phyloP scores from a whole-genome alignment of 169 alveolate genomes.

The Ichthyophthirius multifiliis region DNA sequence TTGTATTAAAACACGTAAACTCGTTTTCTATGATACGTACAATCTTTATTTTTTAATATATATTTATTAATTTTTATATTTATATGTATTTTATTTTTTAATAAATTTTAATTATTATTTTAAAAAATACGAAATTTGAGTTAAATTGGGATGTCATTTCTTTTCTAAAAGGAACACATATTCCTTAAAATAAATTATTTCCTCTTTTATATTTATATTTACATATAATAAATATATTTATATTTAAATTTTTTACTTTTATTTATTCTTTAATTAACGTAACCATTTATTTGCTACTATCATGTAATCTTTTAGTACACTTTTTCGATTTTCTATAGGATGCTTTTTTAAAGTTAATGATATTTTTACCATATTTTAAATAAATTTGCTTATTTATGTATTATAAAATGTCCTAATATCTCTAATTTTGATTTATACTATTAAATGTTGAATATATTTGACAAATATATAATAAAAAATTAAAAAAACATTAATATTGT shows the following conservation, averaged over 20 bases:
- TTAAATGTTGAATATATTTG: neutral
- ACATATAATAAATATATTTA: neutral
- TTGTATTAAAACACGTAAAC: slow-evolving; percentile 58
- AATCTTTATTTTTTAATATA: neutral
- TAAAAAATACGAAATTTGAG: neutral
- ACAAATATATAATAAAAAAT: too few relatives aligned
- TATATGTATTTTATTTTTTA: too few relatives aligned
- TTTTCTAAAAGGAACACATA: neutral
- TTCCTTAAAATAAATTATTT: neutral
- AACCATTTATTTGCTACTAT: neutral
- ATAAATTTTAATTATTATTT: too few relatives aligned
- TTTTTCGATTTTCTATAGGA: neutral
- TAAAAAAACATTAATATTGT: too few relatives aligned
- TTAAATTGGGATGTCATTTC: neutral
- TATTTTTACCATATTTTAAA: neutral
- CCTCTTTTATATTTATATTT: neutral
- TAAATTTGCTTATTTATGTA: neutral
- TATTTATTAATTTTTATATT: too few relatives aligned
- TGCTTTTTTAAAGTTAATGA: neutral
- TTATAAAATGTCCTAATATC: neutral
- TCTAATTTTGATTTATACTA: neutral
- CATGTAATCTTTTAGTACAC: neutral
- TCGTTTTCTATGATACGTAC: neutral
- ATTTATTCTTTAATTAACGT: neutral
- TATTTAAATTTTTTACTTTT: neutral